phyloP scores from a whole-genome alignment of 2,329 filamentous ascomycete species.

The Cytospora paraplurivora region DNA sequence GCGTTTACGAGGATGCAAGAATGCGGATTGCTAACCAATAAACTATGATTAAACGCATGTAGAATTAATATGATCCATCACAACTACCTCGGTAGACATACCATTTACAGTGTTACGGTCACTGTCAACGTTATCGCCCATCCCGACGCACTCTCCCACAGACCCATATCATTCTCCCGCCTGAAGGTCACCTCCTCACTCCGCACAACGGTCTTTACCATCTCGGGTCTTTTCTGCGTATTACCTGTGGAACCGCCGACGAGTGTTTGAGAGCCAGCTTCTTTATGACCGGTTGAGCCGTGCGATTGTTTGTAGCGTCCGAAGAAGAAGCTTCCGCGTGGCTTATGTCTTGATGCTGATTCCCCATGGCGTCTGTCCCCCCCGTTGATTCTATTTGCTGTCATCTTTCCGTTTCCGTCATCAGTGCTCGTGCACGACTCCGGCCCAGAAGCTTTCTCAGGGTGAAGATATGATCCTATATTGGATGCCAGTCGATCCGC shows the following conservation, averaged over 20 bases:
- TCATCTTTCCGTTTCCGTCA: not conserved
- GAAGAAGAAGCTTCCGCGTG: not conserved
- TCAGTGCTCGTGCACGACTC: not conserved
- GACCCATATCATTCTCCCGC: conserved; percentile 52
- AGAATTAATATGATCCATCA: no score
- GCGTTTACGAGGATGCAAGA: no score
- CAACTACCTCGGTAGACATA: no score
- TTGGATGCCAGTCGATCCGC: conserved; percentile 9
- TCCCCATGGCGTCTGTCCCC: no score
- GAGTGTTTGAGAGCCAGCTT: conserved; percentile 35
- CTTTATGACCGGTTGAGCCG: conserved; percentile 37
- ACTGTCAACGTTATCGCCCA: conserved; percentile 53
- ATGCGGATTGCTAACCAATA: no score
- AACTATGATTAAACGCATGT: no score
- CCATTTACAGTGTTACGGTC: not conserved
- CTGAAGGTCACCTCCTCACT: conserved; percentile 54
- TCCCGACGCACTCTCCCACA: conserved; percentile 54
- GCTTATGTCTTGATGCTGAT: not conserved
- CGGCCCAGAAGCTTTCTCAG: not conserved
- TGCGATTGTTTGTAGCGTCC: conserved; percentile 1
- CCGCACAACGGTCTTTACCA: conserved; percentile 44
- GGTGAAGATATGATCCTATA: not conserved
- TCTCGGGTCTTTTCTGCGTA: not conserved
- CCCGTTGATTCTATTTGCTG: not conserved
- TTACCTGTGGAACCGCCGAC: conserved; percentile 39